phyloP scores from a whole-genome alignment of 2,329 filamentous ascomycete genomes.

The Claviceps quebecensis region DNA sequence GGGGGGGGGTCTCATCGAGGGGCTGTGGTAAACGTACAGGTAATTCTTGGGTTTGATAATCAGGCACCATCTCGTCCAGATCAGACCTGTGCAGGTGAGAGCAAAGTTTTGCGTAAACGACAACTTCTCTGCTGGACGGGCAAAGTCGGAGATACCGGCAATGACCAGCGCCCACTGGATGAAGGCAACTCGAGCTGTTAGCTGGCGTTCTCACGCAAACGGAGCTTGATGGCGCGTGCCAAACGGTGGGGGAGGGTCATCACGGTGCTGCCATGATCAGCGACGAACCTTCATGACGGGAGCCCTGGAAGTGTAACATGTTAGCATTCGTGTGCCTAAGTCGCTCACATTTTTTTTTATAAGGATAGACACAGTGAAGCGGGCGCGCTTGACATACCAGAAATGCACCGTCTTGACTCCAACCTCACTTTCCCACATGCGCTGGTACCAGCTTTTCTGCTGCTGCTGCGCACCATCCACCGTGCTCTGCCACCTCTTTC shows the following conservation, averaged over 20 bases:
- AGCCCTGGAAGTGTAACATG: constrained; percentile 42
- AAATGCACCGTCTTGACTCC: constrained; percentile 94
- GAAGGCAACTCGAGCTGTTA: background rate
- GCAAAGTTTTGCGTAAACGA: constrained; percentile 86
- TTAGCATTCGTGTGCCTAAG: background rate
- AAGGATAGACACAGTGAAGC: background rate
- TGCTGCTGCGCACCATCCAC: constrained; percentile 32
- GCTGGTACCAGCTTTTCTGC: constrained; percentile 49
- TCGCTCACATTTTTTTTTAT: background rate
- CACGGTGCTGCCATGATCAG: background rate
- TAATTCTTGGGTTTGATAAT: constrained; percentile 91
- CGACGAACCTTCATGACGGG: constrained; percentile 66
- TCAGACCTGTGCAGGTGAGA: constrained; percentile 77
- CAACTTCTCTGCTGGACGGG: constrained; percentile 81
- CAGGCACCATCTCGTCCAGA: constrained; percentile 98
- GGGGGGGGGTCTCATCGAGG: background rate
- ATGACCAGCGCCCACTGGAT: constrained; percentile 81
- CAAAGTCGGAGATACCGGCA: constrained; percentile 82
- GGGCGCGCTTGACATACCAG: constrained; percentile 45
- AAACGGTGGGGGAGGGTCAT: background rate
- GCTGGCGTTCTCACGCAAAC: constrained; percentile 4
- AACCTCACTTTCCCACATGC: constrained; percentile 70
- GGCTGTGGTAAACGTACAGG: constrained; percentile 42
- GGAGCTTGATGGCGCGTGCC: background rate
- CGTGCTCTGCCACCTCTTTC: constrained; percentile 59